phyloP scores from a whole-genome alignment of 768 basidiomycete genomes.

The Boletus reticuloceps region DNA sequence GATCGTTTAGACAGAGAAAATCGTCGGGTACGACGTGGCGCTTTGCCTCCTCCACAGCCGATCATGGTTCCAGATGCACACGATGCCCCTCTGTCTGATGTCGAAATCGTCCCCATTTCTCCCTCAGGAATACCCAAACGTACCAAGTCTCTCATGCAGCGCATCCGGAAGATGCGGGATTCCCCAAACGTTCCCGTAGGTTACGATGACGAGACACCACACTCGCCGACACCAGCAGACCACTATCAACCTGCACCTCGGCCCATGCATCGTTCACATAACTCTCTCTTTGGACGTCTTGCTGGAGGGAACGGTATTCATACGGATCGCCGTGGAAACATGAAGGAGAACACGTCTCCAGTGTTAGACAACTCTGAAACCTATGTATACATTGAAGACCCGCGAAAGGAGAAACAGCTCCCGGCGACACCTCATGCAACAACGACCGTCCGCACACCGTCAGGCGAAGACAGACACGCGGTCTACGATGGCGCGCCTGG shows the following conservation, averaged over 20 bases:
- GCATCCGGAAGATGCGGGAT: conserved; percentile 87
- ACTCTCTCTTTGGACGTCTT: conserved; percentile 77
- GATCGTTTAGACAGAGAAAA: conserved; percentile 35
- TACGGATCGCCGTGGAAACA: conserved; percentile 35
- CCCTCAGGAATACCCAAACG: conserved; percentile 58
- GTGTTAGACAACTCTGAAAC: conserved; percentile 42
- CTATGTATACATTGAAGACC: conserved; percentile 63
- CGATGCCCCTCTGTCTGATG: conserved; percentile 41
- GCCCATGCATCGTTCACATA: conserved; percentile 70
- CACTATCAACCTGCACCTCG: conserved; percentile 31
- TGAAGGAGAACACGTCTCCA: conserved; percentile 32
- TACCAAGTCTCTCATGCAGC: conserved; percentile 81
- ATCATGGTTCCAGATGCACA: conserved; percentile 68
- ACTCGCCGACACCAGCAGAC: conserved; percentile 44
- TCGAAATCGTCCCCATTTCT: conserved; percentile 38
- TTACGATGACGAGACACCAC: conserved; percentile 41
- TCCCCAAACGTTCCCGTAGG: conserved; percentile 77
- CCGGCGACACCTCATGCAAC: conserved; percentile 40
- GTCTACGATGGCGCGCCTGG: conserved; percentile 48
- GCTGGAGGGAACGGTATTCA: conserved; percentile 36
- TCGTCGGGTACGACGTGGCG: conserved; percentile 45
- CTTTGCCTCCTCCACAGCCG: conserved; percentile 78
- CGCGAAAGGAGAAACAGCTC: conserved; percentile 52
- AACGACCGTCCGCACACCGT: conserved; percentile 20
- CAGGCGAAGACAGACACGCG: conserved; percentile 33